phyloP scores from a whole-genome alignment of 1,139 yeast species.

The Lodderomyces theae region DNA sequence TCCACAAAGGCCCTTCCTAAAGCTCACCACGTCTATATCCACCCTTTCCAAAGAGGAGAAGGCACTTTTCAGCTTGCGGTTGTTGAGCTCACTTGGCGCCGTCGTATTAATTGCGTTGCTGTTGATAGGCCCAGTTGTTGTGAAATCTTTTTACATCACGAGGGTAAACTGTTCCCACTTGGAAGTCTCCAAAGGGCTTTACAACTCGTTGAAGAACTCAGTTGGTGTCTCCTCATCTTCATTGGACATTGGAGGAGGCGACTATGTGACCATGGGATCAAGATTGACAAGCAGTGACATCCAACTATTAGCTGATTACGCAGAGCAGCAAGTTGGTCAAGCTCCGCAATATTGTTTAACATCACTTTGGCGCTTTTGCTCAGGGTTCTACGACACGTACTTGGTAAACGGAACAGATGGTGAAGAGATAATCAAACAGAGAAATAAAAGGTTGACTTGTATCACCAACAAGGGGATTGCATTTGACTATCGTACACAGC shows the following conservation, averaged over 20 bases:
- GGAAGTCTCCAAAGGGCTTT: constrained; percentile 52
- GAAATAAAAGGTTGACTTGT: constrained; percentile 25
- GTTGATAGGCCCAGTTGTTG: constrained; percentile 29
- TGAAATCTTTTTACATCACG: constrained; percentile 28
- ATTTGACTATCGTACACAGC: constrained; percentile 46
- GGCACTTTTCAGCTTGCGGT: constrained; percentile 28
- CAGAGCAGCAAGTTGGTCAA: constrained; percentile 43
- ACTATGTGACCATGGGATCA: constrained; percentile 18
- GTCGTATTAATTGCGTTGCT: constrained; percentile 23
- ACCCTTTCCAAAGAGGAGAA: constrained; percentile 30
- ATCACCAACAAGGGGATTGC: constrained; percentile 19
- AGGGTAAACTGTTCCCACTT: constrained; percentile 48
- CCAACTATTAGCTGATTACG: constrained; percentile 43
- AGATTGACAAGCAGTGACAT: constrained; percentile 52
- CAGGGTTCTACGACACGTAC: constrained; percentile 37
- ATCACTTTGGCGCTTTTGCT: constrained; percentile 47
- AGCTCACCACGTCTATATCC: neutral
- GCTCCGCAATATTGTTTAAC: constrained; percentile 52
- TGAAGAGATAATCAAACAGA: constrained; percentile 9
- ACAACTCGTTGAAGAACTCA: constrained; percentile 41
- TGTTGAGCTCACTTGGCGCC: constrained; percentile 17
- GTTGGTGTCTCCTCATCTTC: constrained; percentile 24
- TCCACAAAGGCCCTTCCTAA: neutral
- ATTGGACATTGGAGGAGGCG: constrained; percentile 12
- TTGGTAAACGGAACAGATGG: constrained; percentile 13